A percentile compares a stretch with the other conserved stretches of the same genome.
Conservation (phyloP, 208 protist genomes). For the Acanthamoeba rhysodes region DNA sequence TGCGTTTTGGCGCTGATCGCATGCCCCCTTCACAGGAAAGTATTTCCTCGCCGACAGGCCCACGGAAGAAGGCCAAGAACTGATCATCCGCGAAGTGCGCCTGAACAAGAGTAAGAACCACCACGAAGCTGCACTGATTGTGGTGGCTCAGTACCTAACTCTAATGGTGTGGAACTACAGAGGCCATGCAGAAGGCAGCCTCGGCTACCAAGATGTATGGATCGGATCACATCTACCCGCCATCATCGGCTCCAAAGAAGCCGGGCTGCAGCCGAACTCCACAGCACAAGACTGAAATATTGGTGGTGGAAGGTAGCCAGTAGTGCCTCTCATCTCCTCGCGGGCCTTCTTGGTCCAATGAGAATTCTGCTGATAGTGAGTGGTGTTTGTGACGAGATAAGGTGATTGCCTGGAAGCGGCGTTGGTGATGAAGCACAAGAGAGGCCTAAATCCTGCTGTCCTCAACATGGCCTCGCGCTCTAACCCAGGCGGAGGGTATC, state of each 20-base stretch:
- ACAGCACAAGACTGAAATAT: slow-evolving; percentile 10
- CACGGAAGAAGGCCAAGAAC: not conserved
- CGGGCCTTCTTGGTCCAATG: no score
- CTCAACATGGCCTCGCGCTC: slow-evolving; percentile 72
- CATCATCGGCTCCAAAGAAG: not conserved
- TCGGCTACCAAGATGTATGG: slow-evolving; percentile 15
- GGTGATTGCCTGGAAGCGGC: slow-evolving; percentile 48
- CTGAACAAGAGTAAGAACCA: not conserved
- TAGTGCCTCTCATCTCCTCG: not conserved
- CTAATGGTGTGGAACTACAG: not conserved
- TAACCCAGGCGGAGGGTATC: slow-evolving; percentile 58
- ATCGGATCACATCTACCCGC: slow-evolving; percentile 48
- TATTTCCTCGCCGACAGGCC: slow-evolving; percentile 55
- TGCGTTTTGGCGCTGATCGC: no score
- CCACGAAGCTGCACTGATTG: not conserved
- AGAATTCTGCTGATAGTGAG: not conserved
- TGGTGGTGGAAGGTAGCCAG: slow-evolving; percentile 64
- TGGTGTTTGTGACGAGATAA: no score
- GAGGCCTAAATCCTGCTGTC: slow-evolving; percentile 43
- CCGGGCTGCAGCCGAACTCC: not conserved
- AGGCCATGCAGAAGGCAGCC: slow-evolving; percentile 29
- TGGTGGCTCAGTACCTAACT: not conserved
- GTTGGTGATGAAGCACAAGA: not conserved
- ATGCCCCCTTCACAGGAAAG: not conserved
- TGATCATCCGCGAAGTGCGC: not conserved